Evolutionary conservation across 2,329 filamentous ascomycete species (phyloP), one percentile per base, ranked within the genome.

Genomic region (Cytospora piceae): DNA sequence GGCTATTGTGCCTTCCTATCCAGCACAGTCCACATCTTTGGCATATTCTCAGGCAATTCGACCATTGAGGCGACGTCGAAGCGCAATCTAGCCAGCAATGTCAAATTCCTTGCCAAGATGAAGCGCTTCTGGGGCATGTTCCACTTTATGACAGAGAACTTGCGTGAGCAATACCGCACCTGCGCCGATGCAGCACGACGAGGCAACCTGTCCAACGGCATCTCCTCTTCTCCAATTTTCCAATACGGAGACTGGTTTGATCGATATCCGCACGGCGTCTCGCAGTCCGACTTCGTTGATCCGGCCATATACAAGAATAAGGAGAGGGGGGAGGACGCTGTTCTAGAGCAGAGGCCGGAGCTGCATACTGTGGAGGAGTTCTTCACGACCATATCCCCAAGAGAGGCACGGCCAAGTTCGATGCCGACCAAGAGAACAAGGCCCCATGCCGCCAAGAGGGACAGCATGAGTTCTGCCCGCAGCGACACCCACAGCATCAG

Each of bases 101-200:
- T 98, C 72, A 92, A 90, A 73, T 98, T 95, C 72, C 80, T 99
- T 54, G 90, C 90, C 63, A 95, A 92, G 77, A 96, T 98, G 92
- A 97, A 97, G 81, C 92, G 92, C 67, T 94, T 95, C 73, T 99
- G 95, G 95, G 95, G 94, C 67, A 96, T 97, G 90, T 97, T 98
- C 74, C 92, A 97, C 75, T 97, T 93, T 79, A 94, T 98, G 85
- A 90, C 93, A 0, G 94, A 98, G 74, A 95, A 94, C 72, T 84
- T 97, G 42, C 93, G 95, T 67, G 91, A 94, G 63, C 88, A 96
- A 68, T 99, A 97, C 74, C 87, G 91, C 60, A 87, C 88, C 57
- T 94, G 93, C 71, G 89, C 93, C 20, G 93, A 97, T 75, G 90
- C 90, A n/a, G 87, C 89, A 34, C 83, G 89, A 61, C 86, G 87